phyloP scores from a whole-genome alignment of 2,329 filamentous ascomycete genomes.

The Dryadomyces quercivorus region DNA sequence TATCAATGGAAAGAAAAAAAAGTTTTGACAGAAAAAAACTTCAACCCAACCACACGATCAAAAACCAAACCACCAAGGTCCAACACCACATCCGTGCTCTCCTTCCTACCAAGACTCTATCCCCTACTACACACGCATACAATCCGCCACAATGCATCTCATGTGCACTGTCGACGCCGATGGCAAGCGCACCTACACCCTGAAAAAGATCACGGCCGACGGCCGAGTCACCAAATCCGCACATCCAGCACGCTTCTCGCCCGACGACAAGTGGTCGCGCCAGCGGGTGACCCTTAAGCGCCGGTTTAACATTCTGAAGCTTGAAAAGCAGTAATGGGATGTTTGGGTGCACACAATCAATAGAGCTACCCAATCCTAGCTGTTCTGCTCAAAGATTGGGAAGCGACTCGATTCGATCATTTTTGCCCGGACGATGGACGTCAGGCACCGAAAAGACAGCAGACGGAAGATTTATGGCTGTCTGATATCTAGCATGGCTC shows the following conservation, averaged over 20 bases:
- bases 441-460: no score
- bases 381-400: not conserved
- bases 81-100: not conserved
- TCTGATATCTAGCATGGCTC: no score
- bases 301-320: slow-evolving; percentile 72
- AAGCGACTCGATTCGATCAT: no score
- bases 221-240: slow-evolving; percentile 90
- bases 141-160: slow-evolving; percentile 36
- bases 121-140: not conserved
- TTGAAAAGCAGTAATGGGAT: slow-evolving; percentile 21
- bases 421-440: no score
- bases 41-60: not conserved
- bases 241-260: slow-evolving; percentile 91
- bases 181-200: slow-evolving; percentile 87
- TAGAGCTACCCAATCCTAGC: not conserved
- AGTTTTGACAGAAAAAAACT: not conserved
- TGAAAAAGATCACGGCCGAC: slow-evolving; percentile 69
- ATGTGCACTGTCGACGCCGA: slow-evolving; percentile 74
- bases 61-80: not conserved
- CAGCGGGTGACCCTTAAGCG: slow-evolving; percentile 93
- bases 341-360: not conserved
- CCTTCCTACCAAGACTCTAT: not conserved
- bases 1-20: slow-evolving; percentile 1
- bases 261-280: slow-evolving; percentile 97
- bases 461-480: no score